A percentile compares a stretch with the other conserved stretches of the same genome.
Evolutionary conservation across 345 rosid species (phyloP).

Genomic region (Sonneratia alba): DNA sequence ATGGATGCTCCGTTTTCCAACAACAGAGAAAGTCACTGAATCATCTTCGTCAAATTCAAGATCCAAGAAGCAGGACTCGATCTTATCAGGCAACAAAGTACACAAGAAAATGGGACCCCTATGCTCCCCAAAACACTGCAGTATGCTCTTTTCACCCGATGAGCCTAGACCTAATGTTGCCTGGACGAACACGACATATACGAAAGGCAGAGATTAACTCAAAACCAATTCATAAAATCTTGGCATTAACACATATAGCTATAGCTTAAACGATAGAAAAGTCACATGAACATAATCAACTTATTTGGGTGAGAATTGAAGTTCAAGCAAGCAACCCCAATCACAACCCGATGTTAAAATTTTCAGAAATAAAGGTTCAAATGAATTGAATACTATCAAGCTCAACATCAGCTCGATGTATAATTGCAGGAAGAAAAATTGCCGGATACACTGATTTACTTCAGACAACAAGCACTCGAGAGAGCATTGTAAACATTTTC

Average conservation of each 20-base stretch:
- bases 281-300: background rate
- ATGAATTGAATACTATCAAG: too few relatives aligned
- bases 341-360: too few relatives aligned
- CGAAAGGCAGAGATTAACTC: background rate
- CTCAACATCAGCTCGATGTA: too few relatives aligned
- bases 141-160: slow-evolving; percentile 45
- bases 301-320: too few relatives aligned
- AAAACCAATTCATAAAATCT: background rate
- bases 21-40: slow-evolving; percentile 56
- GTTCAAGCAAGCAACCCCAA: too few relatives aligned
- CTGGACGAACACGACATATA: slow-evolving; percentile 20
- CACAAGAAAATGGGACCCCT: slow-evolving; percentile 60
- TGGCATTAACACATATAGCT: background rate
- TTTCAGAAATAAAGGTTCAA: too few relatives aligned
- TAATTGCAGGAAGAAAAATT: too few relatives aligned
- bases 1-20: slow-evolving; percentile 75
- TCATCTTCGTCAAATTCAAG: slow-evolving; percentile 69
- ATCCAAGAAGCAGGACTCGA: slow-evolving; percentile 61
- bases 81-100: slow-evolving; percentile 57
- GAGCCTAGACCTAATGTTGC: slow-evolving; percentile 86
- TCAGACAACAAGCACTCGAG: background rate
- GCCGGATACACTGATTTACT: too few relatives aligned
- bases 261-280: background rate
- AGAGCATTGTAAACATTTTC: background rate
- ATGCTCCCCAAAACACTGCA: slow-evolving; percentile 64